Conservation (phyloP, 495 filamentous ascomycete species). For the Pyrenopolyporus hunteri region DNA sequence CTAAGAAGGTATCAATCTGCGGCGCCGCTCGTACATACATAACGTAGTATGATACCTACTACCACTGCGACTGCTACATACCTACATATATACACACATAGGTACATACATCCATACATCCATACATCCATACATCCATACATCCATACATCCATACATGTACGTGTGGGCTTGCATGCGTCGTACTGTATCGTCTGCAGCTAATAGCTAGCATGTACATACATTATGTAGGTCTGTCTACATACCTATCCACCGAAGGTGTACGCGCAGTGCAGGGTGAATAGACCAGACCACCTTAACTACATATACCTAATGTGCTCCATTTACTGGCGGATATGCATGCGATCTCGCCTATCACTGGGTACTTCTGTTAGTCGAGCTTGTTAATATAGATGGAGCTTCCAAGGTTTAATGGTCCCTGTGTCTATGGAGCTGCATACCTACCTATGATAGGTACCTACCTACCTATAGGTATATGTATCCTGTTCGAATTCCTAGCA, state of each 20-base stretch:
- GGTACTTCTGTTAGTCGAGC: constrained; percentile 10
- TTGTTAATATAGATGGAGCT: constrained; percentile 10
- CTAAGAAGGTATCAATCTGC: constrained; percentile 22
- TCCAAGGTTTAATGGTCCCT: background rate
- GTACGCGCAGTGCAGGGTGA: background rate
- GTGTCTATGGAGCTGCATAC: background rate
- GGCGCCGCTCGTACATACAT: constrained; percentile 18
- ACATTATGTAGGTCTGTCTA: background rate
- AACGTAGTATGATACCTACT: background rate
- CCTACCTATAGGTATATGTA: too few species aligned
- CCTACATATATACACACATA: too few species aligned
- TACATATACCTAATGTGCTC: constrained; percentile 16
- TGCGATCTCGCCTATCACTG: constrained; percentile 1
- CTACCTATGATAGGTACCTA: too few species aligned
- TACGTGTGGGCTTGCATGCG: constrained; percentile 20
- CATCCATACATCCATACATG: too few species aligned
- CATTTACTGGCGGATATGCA: background rate
- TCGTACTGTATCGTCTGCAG: constrained; percentile 26
- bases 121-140: too few species aligned
- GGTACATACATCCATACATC: too few species aligned
- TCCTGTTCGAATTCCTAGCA: constrained; percentile 23
- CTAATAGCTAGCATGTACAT: constrained; percentile 13
- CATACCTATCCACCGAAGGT: background rate
- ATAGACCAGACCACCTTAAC: too few species aligned
- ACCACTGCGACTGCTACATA: too few species aligned